A percentile compares a stretch with the other conserved stretches of the same genome.
phyloP scores from a whole-genome alignment of 1,284 basidiomycete genomes.

The Ceratobasidium sp. region DNA sequence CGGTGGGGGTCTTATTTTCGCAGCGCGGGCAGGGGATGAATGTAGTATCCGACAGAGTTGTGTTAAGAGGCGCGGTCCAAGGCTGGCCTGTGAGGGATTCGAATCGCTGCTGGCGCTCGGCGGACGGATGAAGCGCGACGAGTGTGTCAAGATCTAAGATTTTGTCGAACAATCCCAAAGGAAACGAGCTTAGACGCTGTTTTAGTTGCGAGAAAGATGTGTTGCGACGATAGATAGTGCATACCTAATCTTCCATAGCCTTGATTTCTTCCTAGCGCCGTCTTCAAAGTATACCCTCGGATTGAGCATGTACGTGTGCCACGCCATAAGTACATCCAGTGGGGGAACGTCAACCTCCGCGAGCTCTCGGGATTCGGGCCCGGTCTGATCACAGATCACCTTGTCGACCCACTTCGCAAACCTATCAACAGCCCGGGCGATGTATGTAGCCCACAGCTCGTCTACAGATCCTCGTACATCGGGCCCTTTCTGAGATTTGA shows the following conservation, averaged over 20 bases:
- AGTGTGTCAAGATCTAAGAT: conserved; percentile 46
- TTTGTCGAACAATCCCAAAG: conserved; percentile 41
- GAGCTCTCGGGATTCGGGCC: neutral
- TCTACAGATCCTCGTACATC: conserved; percentile 40
- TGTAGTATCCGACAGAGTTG: conserved; percentile 14
- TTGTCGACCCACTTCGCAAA: conserved; percentile 47
- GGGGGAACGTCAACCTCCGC: conserved; percentile 57
- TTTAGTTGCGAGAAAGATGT: neutral
- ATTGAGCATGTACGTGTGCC: conserved; percentile 65
- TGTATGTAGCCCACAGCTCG: conserved; percentile 48
- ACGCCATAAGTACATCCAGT: conserved; percentile 64
- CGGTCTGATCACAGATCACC: neutral
- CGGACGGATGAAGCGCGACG: conserved; percentile 44
- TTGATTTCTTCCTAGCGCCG: conserved; percentile 37
- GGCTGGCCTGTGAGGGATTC: conserved; percentile 42
- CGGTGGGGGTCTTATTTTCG: conserved; percentile 14
- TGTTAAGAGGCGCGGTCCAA: conserved; percentile 20
- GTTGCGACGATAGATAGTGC: neutral
- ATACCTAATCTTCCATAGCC: conserved; percentile 37
- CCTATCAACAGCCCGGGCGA: conserved; percentile 49
- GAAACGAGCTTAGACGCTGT: conserved; percentile 37
- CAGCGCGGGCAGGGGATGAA: conserved; percentile 43
- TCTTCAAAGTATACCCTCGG: conserved; percentile 50
- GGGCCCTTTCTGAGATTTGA: conserved; percentile 43
- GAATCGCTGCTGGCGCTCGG: conserved; percentile 41